Evolutionary conservation across 202 grass and related monocot species (phyloP), one percentile per base, ranked within the genome.

Genomic region (Setaria italica): DNA sequence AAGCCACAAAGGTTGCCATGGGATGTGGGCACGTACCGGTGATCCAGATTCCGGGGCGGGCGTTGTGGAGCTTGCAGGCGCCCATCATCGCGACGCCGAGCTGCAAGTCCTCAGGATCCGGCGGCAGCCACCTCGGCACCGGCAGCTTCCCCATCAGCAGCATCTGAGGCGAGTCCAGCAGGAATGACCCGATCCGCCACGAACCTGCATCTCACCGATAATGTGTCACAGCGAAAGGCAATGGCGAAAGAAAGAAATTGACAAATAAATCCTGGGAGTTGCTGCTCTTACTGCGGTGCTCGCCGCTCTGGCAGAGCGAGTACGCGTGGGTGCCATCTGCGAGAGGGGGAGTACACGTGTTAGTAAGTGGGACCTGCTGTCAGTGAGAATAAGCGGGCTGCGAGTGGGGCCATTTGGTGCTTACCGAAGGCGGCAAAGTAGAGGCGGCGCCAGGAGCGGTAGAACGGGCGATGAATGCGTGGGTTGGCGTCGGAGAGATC

Each of bases 1-100:
- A 72, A 51, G 2, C 11, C 13, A 16, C 6, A n/a, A 16, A 25
- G 11, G 21, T 62, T 56, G 6, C n/a, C 37, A 62, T 21, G 16
- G 43, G 17, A 47, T 17, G 45, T 65, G n/a, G 12, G 45, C 63
- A 87, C 67, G 32, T 84, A 94, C 97, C 97, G 2, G 92, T 91
- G 46, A 99, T 97, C 97, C 97, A 99, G 89, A 97, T 93, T 75
- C 97, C 97, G 4, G 83, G 81, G 57, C 92, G 89, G 67, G 76
- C 82, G 35, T 90, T 89, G 62, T 53, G 33, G 35, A 99, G 43
- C 49, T 87, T 47, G 85, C 94, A 94, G 41, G 92, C 83, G 19
- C 97, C 92, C 7, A 84, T 74, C 63, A 92, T 66, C 62, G 87
- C 45, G 54, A 99, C 91, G 71, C 81, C 17, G 64, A 75, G 58